Percentiles rank a stretch among this genome's conserved stretches.
phyloP scores from a whole-genome alignment of 768 basidiomycete genomes.

The Rhizopogon sp. region DNA sequence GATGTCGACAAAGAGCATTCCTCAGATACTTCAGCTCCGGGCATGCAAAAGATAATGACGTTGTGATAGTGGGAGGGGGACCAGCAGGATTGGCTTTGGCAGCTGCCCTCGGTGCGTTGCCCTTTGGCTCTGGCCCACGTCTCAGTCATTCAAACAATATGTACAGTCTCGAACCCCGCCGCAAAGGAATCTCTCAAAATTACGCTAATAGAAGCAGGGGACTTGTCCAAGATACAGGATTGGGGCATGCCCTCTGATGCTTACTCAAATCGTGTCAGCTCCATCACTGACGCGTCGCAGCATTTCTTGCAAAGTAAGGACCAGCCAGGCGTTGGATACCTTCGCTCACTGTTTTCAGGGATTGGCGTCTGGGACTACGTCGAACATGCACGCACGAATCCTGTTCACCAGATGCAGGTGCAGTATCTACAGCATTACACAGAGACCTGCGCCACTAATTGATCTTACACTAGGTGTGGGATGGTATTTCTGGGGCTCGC shows the following conservation, averaged over 20 bases:
- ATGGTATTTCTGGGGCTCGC: conserved; percentile 78
- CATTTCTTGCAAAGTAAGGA: conserved; percentile 58
- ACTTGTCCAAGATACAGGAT: conserved; percentile 57
- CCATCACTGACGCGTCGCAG: conserved; percentile 73
- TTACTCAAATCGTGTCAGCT: conserved; percentile 84
- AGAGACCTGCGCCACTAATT: neutral
- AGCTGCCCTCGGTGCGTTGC: conserved; percentile 67
- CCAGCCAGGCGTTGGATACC: neutral
- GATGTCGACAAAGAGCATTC: conserved; percentile 2
- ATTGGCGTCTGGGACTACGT: conserved; percentile 85
- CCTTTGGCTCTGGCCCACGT: neutral
- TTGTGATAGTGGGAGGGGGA: conserved; percentile 94
- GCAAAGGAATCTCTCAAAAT: conserved; percentile 55
- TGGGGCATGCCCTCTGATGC: conserved; percentile 56
- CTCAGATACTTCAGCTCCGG: conserved; percentile 15
- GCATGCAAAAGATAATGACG: conserved; percentile 56
- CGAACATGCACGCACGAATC: conserved; percentile 58
- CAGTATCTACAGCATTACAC: conserved; percentile 8
- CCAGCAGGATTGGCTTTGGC: conserved; percentile 90
- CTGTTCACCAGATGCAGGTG: conserved; percentile 85
- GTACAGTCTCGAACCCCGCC: conserved; percentile 46
- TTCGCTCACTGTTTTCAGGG: conserved; percentile 35
- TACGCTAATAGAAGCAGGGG: conserved; percentile 77
- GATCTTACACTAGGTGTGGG: conserved; percentile 67
- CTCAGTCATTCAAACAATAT: neutral